Evolutionary conservation across 1,284 basidiomycete genomes (phyloP).

Genomic region (Pisolithus thermaeus): DNA sequence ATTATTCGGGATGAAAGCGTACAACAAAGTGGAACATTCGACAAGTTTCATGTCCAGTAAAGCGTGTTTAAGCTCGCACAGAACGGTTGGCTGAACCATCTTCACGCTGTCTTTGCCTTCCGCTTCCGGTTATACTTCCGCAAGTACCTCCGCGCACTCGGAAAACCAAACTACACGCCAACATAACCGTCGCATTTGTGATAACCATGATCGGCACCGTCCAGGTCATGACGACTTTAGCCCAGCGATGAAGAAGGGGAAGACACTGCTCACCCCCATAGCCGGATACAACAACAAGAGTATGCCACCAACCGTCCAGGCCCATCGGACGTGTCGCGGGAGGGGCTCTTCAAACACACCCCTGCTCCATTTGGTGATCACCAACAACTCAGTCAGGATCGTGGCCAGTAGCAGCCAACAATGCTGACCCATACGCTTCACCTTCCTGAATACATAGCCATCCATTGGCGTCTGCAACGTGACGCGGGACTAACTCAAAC

Average conservation of each 20-base stretch:
- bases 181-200: not conserved
- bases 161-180: conserved; percentile 44
- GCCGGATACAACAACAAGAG: conserved; percentile 65
- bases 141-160: conserved; percentile 41
- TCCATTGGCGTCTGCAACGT: conserved; percentile 3
- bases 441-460: conserved; percentile 41
- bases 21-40: not conserved
- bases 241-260: not conserved
- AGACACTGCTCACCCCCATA: conserved; percentile 43
- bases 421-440: conserved; percentile 82
- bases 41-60: not conserved
- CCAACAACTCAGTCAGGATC: conserved; percentile 68
- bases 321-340: conserved; percentile 56
- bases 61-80: not conserved
- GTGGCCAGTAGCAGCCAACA: conserved; percentile 80
- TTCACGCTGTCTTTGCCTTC: conserved; percentile 30
- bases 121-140: conserved; percentile 33
- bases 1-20: conserved; percentile 13
- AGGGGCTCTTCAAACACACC: conserved; percentile 64
- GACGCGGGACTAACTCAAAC: conserved; percentile 15
- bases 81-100: not conserved
- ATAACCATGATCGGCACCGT: not conserved
- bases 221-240: not conserved
- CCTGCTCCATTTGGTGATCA: conserved; percentile 72
- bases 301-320: conserved; percentile 51